Conservation (phyloP, 768 basidiomycete species). For the Trametes gibbosa region DNA sequence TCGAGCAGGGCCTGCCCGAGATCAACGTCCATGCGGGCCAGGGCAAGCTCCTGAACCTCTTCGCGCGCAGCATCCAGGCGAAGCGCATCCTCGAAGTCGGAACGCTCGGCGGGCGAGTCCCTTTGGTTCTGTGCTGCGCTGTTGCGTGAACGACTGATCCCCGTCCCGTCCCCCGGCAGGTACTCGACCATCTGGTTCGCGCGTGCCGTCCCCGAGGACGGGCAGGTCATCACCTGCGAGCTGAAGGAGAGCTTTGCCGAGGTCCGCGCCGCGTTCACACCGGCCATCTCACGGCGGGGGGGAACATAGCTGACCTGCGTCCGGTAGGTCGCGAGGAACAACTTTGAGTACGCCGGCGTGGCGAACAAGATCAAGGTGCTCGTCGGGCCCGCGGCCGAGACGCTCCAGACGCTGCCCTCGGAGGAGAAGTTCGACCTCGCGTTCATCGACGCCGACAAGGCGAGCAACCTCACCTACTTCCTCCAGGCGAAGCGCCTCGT, state of each 20-base stretch:
- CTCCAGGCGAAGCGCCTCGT: slow-evolving; percentile 58
- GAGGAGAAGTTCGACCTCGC: slow-evolving; percentile 57
- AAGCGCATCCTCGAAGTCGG: slow-evolving; percentile 64
- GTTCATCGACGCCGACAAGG: slow-evolving; percentile 75
- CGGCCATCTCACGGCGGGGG: too few species aligned
- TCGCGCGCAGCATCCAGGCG: slow-evolving; percentile 50
- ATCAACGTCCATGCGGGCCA: slow-evolving; percentile 53
- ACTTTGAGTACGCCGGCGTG: slow-evolving; percentile 54
- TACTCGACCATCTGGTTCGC: slow-evolving; percentile 38
- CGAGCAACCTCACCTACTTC: slow-evolving; percentile 53
- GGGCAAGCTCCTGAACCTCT: slow-evolving; percentile 55
- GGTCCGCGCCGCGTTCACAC: slow-evolving; percentile 26
- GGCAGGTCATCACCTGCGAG: slow-evolving; percentile 47
- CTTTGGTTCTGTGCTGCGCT: not conserved
- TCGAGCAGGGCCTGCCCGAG: slow-evolving; percentile 43
- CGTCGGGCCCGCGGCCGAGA: slow-evolving; percentile 50
- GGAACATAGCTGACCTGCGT: not conserved
- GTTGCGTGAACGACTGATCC: not conserved
- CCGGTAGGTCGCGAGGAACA: slow-evolving; percentile 53
- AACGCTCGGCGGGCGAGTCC: slow-evolving; percentile 57
- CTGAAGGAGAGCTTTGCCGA: slow-evolving; percentile 44
- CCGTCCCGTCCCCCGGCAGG: slow-evolving; percentile 11
- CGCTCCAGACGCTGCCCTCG: slow-evolving; percentile 45
- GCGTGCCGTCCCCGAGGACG: slow-evolving; percentile 46
- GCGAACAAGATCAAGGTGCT: slow-evolving; percentile 46